A percentile compares a stretch with the other conserved stretches of the same genome.
These are phyloP conservation scores for Coemansia sp. DNA, from an alignment of 192 early-diverging fungal species.

Conservation along the genomic window DNA sequence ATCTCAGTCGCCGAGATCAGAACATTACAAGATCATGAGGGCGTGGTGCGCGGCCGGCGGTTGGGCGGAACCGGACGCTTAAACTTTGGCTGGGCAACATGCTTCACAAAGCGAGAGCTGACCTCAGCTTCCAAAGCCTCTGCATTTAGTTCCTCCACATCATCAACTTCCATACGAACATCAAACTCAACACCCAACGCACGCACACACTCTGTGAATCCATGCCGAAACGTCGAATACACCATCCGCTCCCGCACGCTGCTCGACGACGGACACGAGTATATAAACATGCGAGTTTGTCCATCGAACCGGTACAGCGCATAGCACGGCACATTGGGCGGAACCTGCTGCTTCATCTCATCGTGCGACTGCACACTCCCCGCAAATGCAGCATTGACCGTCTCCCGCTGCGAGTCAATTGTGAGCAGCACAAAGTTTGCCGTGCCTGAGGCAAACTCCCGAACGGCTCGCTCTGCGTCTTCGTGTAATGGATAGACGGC, in stretches of 20 bases:
- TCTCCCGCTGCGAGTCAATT: constrained; percentile 57
- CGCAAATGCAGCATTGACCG: constrained; percentile 52
- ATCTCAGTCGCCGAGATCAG: too few species aligned
- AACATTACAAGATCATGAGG: background rate
- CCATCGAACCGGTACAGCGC: constrained; percentile 43
- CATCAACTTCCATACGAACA: constrained; percentile 70
- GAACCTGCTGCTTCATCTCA: constrained; percentile 56
- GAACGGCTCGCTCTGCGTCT: constrained; percentile 61
- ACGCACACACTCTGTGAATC: constrained; percentile 60
- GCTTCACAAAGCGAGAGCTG: background rate
- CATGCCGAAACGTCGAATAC: constrained; percentile 74
- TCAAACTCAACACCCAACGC: constrained; percentile 58
- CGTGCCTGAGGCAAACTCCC: constrained; percentile 48
- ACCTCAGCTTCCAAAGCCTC: constrained; percentile 60
- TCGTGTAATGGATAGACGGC: constrained; percentile 65
- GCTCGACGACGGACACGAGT: constrained; percentile 77
- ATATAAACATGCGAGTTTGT: constrained; percentile 65
- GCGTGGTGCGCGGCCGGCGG: constrained; percentile 36
- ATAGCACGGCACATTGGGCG: constrained; percentile 68
- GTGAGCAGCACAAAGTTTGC: constrained; percentile 65
- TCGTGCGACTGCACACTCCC: constrained; percentile 45
- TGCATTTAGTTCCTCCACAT: constrained; percentile 59
- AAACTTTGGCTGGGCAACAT: constrained; percentile 27
- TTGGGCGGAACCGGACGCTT: constrained; percentile 45
- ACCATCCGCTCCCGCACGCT: constrained; percentile 91